These are phyloP conservation scores for Exophiala oligosperma DNA, from an alignment of 2,329 filamentous ascomycete species.

Conservation along the genomic window DNA sequence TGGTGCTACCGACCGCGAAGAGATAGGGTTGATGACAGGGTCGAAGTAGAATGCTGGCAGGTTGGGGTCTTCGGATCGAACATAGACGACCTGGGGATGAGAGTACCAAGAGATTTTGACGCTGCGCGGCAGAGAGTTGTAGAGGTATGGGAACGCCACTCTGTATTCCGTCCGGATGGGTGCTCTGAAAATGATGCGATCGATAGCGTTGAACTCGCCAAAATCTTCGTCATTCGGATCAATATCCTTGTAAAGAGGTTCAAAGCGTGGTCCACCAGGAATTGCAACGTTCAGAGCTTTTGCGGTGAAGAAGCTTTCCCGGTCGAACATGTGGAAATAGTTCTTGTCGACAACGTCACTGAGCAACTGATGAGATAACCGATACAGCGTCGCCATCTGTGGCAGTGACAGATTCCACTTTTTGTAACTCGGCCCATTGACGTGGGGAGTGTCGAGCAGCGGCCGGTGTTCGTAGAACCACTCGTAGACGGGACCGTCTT, in stretches of 20 bases:
- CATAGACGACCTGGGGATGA: constrained; percentile 88
- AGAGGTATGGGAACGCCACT: constrained; percentile 90
- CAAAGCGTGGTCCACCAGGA: constrained; percentile 94
- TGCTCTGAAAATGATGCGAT: constrained; percentile 96
- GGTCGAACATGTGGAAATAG: constrained; percentile 96
- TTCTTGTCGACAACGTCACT: constrained; percentile 94
- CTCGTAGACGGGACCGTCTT: constrained; percentile 87
- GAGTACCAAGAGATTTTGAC: constrained; percentile 94
- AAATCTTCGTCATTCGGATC: constrained; percentile 99
- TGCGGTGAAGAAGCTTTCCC: constrained; percentile 91
- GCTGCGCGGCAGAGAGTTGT: constrained; percentile 93
- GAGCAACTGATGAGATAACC: constrained; percentile 83
- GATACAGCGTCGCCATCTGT: constrained; percentile 95
- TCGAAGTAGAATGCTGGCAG: constrained; percentile 97
- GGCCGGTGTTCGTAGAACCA: constrained; percentile 98
- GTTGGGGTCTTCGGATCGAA: constrained; percentile 80
- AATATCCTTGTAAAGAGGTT: constrained; percentile 97
- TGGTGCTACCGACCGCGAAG: constrained; percentile 86
- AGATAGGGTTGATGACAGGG: constrained; percentile 96
- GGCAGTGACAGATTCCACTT: constrained; percentile 88
- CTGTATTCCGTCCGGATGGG: constrained; percentile 94
- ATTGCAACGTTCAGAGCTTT: constrained; percentile 97
- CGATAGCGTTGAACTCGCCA: constrained; percentile 98
- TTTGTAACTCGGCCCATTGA: constrained; percentile 96
- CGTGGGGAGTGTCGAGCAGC: constrained; percentile 84